Percentiles rank a stretch among this genome's conserved stretches.
These are phyloP conservation scores for Rhytidiadelphus loreus DNA, from an alignment of 225 moss, liverwort and hornwort genomes.

Conservation along the genomic window DNA sequence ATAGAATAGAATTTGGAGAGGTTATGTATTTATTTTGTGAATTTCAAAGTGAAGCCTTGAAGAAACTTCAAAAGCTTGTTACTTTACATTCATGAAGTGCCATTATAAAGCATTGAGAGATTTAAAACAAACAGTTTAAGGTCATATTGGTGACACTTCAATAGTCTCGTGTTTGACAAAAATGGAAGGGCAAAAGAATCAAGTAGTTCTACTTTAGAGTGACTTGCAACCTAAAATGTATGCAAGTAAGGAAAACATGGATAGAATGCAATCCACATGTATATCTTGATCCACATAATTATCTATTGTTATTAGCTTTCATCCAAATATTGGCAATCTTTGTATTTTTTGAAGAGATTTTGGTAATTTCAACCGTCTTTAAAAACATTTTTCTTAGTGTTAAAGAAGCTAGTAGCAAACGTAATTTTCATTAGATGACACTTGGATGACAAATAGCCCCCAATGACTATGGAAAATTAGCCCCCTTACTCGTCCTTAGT, in stretches of 20 bases:
- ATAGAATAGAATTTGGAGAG: too few relatives aligned
- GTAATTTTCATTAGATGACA: neutral
- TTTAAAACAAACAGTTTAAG: neutral
- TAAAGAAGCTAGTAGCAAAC: neutral
- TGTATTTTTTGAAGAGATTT: neutral
- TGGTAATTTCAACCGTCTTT: neutral
- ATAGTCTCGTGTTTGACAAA: neutral
- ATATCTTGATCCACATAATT: neutral
- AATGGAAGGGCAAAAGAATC: neutral
- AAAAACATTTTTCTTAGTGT: neutral
- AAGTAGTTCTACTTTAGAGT: neutral
- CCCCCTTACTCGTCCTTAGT: neutral
- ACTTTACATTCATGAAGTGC: neutral
- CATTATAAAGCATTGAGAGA: neutral
- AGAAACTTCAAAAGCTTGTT: neutral
- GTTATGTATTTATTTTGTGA: neutral
- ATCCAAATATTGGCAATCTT: neutral
- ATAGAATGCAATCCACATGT: neutral
- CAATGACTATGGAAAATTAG: neutral
- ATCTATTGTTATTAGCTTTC: neutral
- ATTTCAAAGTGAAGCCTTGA: neutral
- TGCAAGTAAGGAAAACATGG: neutral
- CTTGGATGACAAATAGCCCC: fast-evolving
- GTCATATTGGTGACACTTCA: neutral
- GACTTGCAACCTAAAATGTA: neutral